Evolutionary conservation across 2,329 filamentous ascomycete species (phyloP).

Genomic region (Ophiostoma sp.): DNA sequence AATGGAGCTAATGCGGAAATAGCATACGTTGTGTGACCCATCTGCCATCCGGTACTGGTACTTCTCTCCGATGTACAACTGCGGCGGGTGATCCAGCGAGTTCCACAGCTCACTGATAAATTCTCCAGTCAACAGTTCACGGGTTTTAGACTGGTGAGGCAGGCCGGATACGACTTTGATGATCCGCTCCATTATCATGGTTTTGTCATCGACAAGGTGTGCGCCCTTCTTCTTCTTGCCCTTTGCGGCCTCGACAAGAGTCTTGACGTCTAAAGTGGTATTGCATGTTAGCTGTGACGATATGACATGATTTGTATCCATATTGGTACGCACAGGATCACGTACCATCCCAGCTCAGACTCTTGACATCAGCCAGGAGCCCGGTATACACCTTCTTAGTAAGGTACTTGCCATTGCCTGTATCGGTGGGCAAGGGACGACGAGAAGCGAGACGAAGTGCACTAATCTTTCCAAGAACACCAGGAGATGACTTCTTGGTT

Average conservation of each 20-base stretch:
- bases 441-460: background rate
- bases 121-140: slow-evolving; percentile 57
- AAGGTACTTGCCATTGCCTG: background rate
- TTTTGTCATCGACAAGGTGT: slow-evolving; percentile 64
- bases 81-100: slow-evolving; percentile 65
- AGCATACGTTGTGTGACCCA: slow-evolving; percentile 58
- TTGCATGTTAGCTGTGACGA: background rate
- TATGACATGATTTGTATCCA: background rate
- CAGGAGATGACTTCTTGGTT: background rate
- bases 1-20: background rate
- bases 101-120: slow-evolving; percentile 68
- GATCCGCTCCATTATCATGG: slow-evolving; percentile 68
- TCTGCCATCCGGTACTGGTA: slow-evolving; percentile 63
- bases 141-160: slow-evolving; percentile 55
- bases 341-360: background rate
- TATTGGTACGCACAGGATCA: background rate
- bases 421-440: background rate
- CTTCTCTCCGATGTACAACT: slow-evolving; percentile 57
- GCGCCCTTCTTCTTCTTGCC: slow-evolving; percentile 46
- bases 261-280: background rate
- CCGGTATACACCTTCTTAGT: background rate
- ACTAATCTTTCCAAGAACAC: background rate
- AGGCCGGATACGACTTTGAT: slow-evolving; percentile 65
- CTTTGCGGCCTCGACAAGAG: background rate
- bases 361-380: slow-evolving; percentile 2